These are phyloP conservation scores for Chaetomidium leptoderma DNA, from an alignment of 495 filamentous ascomycete species.

Conservation along the genomic window DNA sequence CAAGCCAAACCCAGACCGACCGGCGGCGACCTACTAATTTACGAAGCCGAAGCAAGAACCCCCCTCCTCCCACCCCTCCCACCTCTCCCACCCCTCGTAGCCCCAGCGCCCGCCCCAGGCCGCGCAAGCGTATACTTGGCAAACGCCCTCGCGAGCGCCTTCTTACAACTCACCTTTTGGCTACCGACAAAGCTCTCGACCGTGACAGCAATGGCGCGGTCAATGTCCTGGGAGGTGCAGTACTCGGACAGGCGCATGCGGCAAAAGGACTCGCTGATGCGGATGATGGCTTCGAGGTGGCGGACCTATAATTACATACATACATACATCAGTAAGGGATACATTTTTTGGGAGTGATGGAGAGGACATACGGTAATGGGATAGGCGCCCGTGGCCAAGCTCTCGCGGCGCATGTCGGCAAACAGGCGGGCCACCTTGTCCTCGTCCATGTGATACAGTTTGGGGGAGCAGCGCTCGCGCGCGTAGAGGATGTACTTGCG, in stretches of 20 bases:
- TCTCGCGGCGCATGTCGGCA: conserved; percentile 92
- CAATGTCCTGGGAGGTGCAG: conserved; percentile 83
- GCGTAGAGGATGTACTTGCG: conserved; percentile 98
- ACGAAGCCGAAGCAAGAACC: not conserved
- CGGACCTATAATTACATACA: conserved; percentile 62
- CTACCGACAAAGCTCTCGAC: conserved; percentile 94
- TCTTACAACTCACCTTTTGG: conserved; percentile 97
- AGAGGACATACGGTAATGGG: conserved; percentile 80
- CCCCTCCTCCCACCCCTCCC: not conserved
- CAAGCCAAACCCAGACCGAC: no score
- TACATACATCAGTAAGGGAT: no score
- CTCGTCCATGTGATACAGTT: conserved; percentile 96
- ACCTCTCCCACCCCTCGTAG: no score
- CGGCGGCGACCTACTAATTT: no score
- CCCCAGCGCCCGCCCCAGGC: conserved; percentile 26
- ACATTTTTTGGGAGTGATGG: not conserved
- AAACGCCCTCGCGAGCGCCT: conserved; percentile 91
- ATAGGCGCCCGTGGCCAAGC: conserved; percentile 88
- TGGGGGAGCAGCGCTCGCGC: conserved; percentile 82
- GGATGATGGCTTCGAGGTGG: conserved; percentile 95
- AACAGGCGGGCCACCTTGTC: conserved; percentile 94
- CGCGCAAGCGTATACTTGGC: conserved; percentile 77
- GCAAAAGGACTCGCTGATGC: conserved; percentile 86
- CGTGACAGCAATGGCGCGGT: conserved; percentile 94
- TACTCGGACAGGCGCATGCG: conserved; percentile 95